Base-by-base conservation (phyloP, 2,329 filamentous ascomycete genomes). In the Aurifilum marmelostoma region DNA sequence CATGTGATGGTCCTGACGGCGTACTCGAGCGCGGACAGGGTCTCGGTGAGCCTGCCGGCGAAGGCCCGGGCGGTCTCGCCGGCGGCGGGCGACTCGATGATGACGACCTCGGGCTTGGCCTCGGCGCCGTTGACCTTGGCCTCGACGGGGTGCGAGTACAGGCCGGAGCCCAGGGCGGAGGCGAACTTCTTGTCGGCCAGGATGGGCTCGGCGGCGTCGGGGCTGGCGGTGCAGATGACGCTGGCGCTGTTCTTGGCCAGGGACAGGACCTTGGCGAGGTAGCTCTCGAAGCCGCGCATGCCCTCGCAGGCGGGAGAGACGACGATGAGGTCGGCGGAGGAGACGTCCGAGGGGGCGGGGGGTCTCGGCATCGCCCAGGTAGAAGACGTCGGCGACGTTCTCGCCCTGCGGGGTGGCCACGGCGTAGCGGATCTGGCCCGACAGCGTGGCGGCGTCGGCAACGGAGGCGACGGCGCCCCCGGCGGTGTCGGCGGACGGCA, bases 391-490 rank as follows among this genome's bases (percentile, higher is more conserved):
- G 32, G 52, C 58, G 9, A 67, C 34, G 54, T 59, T 61, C 11
- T 66, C 64, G 24, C 39, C 64, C 56, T 66, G 64, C 14, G 64
- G 64, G 12, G 60, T 52, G 12, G 60, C 68, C 0, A 69, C 65
- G 24, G 68, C 68, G 24, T 69, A 69, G 41, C 60, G 65, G 39
- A 69, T 56, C 54, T 69, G 68, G 68, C 65, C 66, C 2, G 61
- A 24, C 4, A 69, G 41, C 9, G 66, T 67, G 18, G 50, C 21
- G 18, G 66, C 66, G 47, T 64, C 66, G 29, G 66, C 29, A 9
- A 59, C 61, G 11, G 66, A 37, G 6, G 39, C 37, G 3, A 69
- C 58, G 24, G 68, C 65, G 47, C 65, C 65, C 41, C 62, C 64
- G 24, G 64, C 43, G 11, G 67, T 29, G 21, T 69, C 65, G 16